These are phyloP conservation scores for Nadsonia starkeyi-henricii DNA, from an alignment of 1,139 yeast species.

Conservation along the genomic window DNA sequence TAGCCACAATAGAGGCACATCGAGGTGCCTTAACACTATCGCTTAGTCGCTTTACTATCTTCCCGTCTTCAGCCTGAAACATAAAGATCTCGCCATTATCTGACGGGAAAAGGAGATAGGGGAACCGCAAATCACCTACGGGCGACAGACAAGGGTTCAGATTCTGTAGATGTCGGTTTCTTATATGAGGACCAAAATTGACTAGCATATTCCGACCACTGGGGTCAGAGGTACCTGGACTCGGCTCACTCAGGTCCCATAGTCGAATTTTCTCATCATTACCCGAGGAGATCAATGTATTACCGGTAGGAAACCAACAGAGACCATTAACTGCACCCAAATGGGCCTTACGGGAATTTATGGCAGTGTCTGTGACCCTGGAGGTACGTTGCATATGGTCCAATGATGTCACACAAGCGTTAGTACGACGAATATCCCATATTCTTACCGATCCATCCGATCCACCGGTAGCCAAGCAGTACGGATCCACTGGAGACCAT, in stretches of 20 bases:
- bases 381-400: constrained; percentile 23
- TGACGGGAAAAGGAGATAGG: constrained; percentile 53
- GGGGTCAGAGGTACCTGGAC: constrained; percentile 21
- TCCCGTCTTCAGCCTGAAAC: constrained; percentile 51
- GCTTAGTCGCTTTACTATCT: constrained; percentile 37
- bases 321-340: constrained; percentile 64
- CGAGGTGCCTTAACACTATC: constrained; percentile 22
- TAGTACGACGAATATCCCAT: constrained; percentile 70
- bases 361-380: constrained; percentile 1
- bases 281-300: constrained; percentile 48
- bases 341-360: constrained; percentile 39
- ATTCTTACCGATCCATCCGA: constrained; percentile 42
- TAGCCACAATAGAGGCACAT: constrained; percentile 39
- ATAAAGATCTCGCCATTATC: constrained; percentile 70
- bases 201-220: constrained; percentile 45
- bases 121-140: constrained; percentile 29
- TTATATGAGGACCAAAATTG: constrained; percentile 66
- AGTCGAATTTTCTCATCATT: constrained; percentile 63
- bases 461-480: constrained; percentile 63
- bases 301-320: constrained; percentile 53
- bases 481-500: constrained; percentile 61
- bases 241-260: constrained; percentile 35
- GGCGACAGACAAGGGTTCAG: constrained; percentile 29
- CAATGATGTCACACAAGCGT: constrained; percentile 47
- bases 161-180: constrained; percentile 40